Evolutionary conservation across 2,329 filamentous ascomycete genomes (phyloP).

Genomic region (Aspergillus sp.): DNA sequence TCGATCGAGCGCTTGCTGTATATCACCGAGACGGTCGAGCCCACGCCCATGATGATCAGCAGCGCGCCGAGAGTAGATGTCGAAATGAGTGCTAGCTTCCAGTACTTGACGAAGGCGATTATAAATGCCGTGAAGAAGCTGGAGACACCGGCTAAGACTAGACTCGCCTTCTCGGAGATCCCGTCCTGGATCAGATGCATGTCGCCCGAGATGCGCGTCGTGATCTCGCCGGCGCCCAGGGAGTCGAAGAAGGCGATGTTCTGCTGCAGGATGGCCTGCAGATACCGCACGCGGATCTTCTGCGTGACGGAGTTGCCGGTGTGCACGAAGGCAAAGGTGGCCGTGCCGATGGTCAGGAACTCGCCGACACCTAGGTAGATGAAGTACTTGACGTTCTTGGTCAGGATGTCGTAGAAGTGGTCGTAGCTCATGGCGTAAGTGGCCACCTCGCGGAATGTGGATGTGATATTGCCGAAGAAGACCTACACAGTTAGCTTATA

Average conservation of each 20-base stretch:
- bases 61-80: constrained; percentile 76
- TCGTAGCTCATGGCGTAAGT: constrained; percentile 46
- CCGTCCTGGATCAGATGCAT: constrained; percentile 89
- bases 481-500: constrained; percentile 31
- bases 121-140: constrained; percentile 84
- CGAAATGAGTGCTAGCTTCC: constrained; percentile 88
- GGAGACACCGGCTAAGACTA: constrained; percentile 71
- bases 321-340: constrained; percentile 85
- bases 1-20: constrained; percentile 73
- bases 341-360: constrained; percentile 71
- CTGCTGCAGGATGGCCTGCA: constrained; percentile 76
- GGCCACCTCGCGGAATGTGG: constrained; percentile 67
- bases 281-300: constrained; percentile 76
- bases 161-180: constrained; percentile 82
- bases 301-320: constrained; percentile 73
- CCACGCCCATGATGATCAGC: constrained; percentile 68
- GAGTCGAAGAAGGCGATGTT: constrained; percentile 92
- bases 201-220: constrained; percentile 86
- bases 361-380: constrained; percentile 77
- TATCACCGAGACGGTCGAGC: constrained; percentile 71
- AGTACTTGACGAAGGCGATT: constrained; percentile 84
- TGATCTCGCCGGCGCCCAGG: constrained; percentile 84
- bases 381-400: constrained; percentile 71
- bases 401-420: constrained; percentile 60
- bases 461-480: constrained; percentile 72